Evolutionary conservation across 2,329 filamentous ascomycete genomes (phyloP).

Genomic region (Aspergillus phoenicis): DNA sequence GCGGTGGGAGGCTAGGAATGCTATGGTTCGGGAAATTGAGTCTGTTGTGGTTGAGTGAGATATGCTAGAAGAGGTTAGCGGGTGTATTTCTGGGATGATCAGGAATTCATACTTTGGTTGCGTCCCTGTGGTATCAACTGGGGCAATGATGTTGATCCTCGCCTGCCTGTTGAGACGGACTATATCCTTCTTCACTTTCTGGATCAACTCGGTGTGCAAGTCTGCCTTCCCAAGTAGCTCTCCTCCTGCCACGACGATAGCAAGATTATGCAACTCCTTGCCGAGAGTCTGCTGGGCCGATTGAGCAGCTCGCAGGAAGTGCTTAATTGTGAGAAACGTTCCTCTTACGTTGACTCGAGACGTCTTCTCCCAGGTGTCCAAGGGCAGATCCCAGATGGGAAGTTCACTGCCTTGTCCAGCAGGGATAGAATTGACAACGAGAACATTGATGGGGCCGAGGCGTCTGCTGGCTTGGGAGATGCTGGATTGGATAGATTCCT

Average conservation of each 20-base stretch:
- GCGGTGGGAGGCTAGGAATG: conserved; percentile 54
- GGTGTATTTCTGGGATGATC: not conserved
- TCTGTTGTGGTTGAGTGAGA: conserved; percentile 37
- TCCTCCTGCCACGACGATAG: conserved; percentile 57
- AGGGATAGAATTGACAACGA: not conserved
- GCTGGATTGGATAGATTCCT: conserved; percentile 47
- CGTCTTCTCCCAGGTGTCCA: conserved; percentile 56
- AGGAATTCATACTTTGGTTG: conserved; percentile 45
- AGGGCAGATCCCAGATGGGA: conserved; percentile 55
- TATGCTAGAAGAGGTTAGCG: not conserved
- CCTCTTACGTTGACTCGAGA: conserved; percentile 55
- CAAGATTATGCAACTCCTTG: conserved; percentile 51
- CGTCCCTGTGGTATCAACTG: conserved; percentile 52
- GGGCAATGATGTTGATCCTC: conserved; percentile 57
- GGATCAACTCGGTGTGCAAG: conserved; percentile 57
- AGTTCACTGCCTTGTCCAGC: not conserved
- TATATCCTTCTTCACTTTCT: conserved; percentile 59
- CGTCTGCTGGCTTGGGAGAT: conserved; percentile 30
- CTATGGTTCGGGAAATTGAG: conserved; percentile 53
- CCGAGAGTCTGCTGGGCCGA: conserved; percentile 41
- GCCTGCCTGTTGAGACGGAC: conserved; percentile 54
- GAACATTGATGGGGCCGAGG: conserved; percentile 3
- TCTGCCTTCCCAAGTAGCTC: conserved; percentile 55
- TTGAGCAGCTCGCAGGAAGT: conserved; percentile 53
- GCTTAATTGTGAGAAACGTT: conserved; percentile 59